Evolutionary conservation across 345 rosid genomes (phyloP).

Genomic region (Linum trigynum): DNA sequence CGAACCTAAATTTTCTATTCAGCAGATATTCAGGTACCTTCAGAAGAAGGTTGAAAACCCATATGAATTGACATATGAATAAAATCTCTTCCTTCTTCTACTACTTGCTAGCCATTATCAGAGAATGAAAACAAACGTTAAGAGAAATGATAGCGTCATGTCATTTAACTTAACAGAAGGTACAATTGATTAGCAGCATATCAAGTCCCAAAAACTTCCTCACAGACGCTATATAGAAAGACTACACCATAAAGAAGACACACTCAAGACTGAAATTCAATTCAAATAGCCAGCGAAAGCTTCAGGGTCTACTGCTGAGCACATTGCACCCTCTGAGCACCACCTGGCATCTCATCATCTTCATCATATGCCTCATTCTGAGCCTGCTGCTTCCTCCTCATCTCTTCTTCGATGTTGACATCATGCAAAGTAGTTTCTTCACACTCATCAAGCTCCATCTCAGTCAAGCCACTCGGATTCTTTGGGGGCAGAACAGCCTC

Average conservation of each 20-base stretch:
- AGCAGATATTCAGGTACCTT: slow-evolving; percentile 57
- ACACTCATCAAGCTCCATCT: slow-evolving; percentile 81
- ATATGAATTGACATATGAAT: neutral
- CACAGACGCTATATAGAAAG: neutral
- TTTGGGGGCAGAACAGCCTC: slow-evolving; percentile 53
- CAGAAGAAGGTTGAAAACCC: slow-evolving; percentile 42
- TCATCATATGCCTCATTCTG: slow-evolving; percentile 32
- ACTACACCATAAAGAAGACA: neutral
- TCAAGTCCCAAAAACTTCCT: neutral
- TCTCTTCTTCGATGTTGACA: slow-evolving; percentile 84
- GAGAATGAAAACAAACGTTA: no score
- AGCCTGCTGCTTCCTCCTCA: slow-evolving; percentile 58
- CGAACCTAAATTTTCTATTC: slow-evolving; percentile 45
- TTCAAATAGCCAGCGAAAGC: no score
- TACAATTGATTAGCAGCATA: neutral
- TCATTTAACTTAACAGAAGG: neutral
- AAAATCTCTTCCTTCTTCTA: no score
- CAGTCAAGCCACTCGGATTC: slow-evolving; percentile 36
- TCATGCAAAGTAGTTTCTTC: slow-evolving; percentile 86
- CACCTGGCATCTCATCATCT: slow-evolving; percentile 47
- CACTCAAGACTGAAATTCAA: neutral
- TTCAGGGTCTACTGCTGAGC: slow-evolving; percentile 37
- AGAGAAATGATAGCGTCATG: no score
- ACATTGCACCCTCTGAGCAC: slow-evolving; percentile 53
- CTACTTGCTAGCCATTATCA: no score